Evolutionary conservation across 1,284 basidiomycete genomes (phyloP), one percentile per base, ranked within the genome.

Genomic region (Volvariella surrecta): DNA sequence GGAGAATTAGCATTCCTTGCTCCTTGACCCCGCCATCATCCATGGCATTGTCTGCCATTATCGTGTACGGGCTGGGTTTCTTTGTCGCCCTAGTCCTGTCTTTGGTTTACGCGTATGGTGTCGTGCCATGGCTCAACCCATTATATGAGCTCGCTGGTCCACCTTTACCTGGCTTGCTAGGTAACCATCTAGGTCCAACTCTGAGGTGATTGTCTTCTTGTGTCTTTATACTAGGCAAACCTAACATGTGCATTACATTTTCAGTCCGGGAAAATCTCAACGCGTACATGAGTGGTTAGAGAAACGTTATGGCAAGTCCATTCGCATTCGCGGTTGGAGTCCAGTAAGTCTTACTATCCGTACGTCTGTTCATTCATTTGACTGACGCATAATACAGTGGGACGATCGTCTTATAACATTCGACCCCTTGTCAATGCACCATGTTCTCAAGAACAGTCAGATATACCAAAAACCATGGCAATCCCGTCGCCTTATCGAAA

Each of bases 381-480:
- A 41, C 43, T 49, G 32, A 54, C 43, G 30, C 21, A 32, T 37
- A 16, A 38, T 30, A 17, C 45, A 89, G 86, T 85, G 80, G 74
- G 86, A 89, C 49, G 70, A 79, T 43, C 78, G 87, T 32, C 70
- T 89, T 0, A 65, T 89, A 22, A 83, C 86, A 0, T 66, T 88
- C 22, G 87, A 89, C 55, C 83, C 85, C 3, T 56, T 74, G n/a
- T 79, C 86, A 0, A 56, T 89, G 28, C 58, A 70, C 8, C 74
- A 89, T 54, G 67, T 89, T 13, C 63, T 88, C 44, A 87, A 84
- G 57, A 70, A 85, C 47, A 70, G 74, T 0, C 68, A 68, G 13
- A 66, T 78, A 20, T 89, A 89, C 55, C 79, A 88, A 59, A 89
- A 89, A 52, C 86, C 87, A 11, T 83, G 77, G 79, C 79, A 81